A percentile compares a stretch with the other conserved stretches of the same genome.
These are phyloP conservation scores for Suillus subalutaceus DNA, from an alignment of 768 basidiomycete species.

Conservation along the genomic window DNA sequence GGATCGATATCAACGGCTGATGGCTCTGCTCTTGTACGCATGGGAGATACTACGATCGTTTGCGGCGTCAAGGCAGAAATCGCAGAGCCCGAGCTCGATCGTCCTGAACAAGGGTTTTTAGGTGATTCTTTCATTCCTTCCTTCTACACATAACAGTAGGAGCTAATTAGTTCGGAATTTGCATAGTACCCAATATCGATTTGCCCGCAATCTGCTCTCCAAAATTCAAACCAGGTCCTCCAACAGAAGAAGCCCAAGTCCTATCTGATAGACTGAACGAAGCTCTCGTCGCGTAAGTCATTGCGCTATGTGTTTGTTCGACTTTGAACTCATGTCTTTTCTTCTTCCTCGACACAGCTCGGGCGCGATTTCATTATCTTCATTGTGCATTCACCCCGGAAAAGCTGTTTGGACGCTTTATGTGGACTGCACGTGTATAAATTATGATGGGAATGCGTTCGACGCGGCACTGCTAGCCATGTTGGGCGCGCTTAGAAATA, in stretches of 20 bases:
- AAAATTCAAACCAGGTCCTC: constrained; percentile 94
- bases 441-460: constrained; percentile 95
- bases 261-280: constrained; percentile 84
- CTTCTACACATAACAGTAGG: neutral
- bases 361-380: constrained; percentile 59
- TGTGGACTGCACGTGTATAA: constrained; percentile 92
- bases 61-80: constrained; percentile 97
- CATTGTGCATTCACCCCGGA: constrained; percentile 78
- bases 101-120: constrained; percentile 76
- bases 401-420: constrained; percentile 94
- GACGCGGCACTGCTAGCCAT: constrained; percentile 90
- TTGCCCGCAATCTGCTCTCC: constrained; percentile 92
- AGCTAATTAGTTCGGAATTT: neutral
- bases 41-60: constrained; percentile 93
- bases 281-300: constrained; percentile 68
- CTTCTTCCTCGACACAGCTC: constrained; percentile 48
- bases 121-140: constrained; percentile 49
- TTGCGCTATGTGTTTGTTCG: neutral
- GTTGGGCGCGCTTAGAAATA: constrained; percentile 82
- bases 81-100: constrained; percentile 83
- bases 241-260: constrained; percentile 91
- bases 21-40: constrained; percentile 86
- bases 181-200: constrained; percentile 90
- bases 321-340: constrained; percentile 8
- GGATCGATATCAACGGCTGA: constrained; percentile 95